Conservation (phyloP, 140 eudicot genomes). For the Senecio squalidus region DNA sequence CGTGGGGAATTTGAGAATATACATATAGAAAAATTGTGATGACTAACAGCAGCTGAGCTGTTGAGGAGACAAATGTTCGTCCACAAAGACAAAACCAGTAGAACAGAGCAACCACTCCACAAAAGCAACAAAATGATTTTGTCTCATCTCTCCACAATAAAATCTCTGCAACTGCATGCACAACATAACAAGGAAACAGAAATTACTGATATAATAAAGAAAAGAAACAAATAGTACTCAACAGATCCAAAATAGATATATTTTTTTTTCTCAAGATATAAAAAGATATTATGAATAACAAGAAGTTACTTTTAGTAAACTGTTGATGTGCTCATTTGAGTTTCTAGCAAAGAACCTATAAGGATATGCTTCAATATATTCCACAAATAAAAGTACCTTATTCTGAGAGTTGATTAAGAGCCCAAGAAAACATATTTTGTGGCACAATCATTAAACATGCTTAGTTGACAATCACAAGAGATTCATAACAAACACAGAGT, state of each 20-base stretch:
- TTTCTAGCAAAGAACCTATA: no score
- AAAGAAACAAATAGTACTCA: background rate
- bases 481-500: no score
- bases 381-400: background rate
- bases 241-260: background rate
- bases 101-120: conserved; percentile 45
- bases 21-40: conserved; percentile 32
- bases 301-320: background rate
- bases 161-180: conserved; percentile 81
- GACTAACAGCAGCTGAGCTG: conserved; percentile 58
- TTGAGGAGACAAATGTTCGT: conserved; percentile 60
- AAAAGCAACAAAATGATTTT: conserved; percentile 60
- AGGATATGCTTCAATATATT: background rate
- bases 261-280: background rate
- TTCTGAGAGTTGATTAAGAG: background rate
- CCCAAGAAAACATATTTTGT: no score
- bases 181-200: background rate
- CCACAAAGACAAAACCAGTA: conserved; percentile 79
- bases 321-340: background rate
- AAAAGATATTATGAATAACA: background rate
- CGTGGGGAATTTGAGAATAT: conserved; percentile 24
- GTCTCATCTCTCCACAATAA: conserved; percentile 93
- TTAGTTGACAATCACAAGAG: no score
- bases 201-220: background rate
- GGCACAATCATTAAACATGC: no score